phyloP scores from a whole-genome alignment of 2,329 filamentous ascomycete genomes.

The Sordariomycetes sp. region DNA sequence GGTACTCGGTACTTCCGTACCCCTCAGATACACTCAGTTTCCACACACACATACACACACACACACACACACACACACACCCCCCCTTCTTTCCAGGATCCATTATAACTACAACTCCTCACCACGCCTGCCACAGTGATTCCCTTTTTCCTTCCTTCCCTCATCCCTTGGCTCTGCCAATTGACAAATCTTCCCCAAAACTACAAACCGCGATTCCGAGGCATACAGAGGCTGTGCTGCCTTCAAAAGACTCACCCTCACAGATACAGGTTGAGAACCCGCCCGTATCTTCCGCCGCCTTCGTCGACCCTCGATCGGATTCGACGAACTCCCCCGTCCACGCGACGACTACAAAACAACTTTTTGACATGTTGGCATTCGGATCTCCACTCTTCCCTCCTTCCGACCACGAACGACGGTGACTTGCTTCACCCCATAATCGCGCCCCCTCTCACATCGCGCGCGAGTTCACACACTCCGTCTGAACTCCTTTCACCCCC shows the following conservation, averaged over 20 bases:
- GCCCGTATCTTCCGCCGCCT: slow-evolving; percentile 2
- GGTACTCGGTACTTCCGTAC: background rate
- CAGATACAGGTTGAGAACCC: background rate
- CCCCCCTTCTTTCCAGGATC: background rate
- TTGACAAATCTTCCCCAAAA: background rate
- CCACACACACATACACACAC: too few species aligned
- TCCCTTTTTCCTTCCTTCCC: background rate
- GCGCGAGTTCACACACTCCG: background rate
- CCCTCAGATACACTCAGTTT: background rate
- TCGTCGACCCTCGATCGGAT: slow-evolving; percentile 1
- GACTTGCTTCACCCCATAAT: slow-evolving; percentile 4
- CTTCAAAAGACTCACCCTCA: background rate
- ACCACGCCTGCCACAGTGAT: background rate
- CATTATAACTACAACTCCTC: slow-evolving; percentile 1
- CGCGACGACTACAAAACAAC: slow-evolving; percentile 1
- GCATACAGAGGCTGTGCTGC: background rate
- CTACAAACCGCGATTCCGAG: background rate
- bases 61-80: too few species aligned
- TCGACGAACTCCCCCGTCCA: slow-evolving; percentile 3
- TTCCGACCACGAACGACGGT: slow-evolving; percentile 5
- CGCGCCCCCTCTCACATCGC: slow-evolving; percentile 1
- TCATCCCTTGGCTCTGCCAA: slow-evolving; percentile 3
- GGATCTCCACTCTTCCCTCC: slow-evolving; percentile 4
- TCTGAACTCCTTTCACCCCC: background rate
- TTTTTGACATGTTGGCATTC: slow-evolving; percentile 5